Conservation (phyloP, 225 moss, liverwort and hornwort genomes). For the Pseudoscleropodium purum region DNA sequence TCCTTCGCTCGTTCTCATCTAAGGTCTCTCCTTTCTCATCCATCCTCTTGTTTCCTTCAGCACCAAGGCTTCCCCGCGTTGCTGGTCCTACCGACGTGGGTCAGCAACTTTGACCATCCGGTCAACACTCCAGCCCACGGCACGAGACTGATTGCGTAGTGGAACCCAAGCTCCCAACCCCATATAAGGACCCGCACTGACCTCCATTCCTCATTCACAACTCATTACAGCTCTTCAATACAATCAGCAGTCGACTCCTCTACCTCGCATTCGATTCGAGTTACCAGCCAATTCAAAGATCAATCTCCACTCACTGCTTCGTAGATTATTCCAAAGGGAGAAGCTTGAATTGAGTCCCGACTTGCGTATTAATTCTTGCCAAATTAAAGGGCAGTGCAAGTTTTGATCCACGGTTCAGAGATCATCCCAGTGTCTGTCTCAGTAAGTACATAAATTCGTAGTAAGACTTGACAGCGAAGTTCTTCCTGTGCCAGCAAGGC, state of each 20-base stretch:
- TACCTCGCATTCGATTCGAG: background rate
- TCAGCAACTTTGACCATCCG: background rate
- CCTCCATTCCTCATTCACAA: background rate
- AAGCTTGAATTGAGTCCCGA: background rate
- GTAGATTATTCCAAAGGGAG: background rate
- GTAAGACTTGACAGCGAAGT: background rate
- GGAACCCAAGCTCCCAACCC: background rate
- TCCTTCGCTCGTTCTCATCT: background rate
- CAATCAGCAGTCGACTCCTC: background rate
- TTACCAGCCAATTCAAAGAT: background rate
- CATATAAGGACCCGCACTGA: background rate
- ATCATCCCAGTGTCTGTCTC: too few species aligned
- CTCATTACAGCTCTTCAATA: background rate
- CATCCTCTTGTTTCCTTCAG: background rate
- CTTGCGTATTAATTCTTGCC: background rate
- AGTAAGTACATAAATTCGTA: background rate
- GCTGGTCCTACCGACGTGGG: background rate
- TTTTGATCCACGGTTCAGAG: too few species aligned
- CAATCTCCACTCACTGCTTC: background rate
- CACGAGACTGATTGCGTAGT: background rate
- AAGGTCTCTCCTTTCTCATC: too few species aligned
- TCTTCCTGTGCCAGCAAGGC: too few species aligned
- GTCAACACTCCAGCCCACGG: background rate
- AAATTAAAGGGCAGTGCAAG: background rate
- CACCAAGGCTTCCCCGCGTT: background rate